Conservation (phyloP, 139 green algal genomes). For the Pleodorina starrii region DNA sequence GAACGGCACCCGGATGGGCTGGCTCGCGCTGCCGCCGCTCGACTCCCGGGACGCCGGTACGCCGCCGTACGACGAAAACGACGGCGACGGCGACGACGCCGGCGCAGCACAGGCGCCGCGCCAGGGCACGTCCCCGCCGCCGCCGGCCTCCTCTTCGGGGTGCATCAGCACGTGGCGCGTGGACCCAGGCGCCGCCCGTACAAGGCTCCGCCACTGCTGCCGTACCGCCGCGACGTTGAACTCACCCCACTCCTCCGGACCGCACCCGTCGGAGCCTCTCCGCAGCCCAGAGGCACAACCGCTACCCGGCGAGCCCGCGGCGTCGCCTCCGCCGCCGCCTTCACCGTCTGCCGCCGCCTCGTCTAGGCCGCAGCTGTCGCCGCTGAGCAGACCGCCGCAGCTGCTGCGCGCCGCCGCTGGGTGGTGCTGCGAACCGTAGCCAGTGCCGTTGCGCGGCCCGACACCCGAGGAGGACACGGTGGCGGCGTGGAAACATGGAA, state of each 20-base stretch:
- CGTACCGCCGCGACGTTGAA: background rate
- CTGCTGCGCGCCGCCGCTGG: background rate
- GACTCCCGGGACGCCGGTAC: background rate
- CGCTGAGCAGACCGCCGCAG: background rate
- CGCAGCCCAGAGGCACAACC: background rate
- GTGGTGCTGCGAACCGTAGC: background rate
- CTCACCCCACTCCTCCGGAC: conserved; percentile 35
- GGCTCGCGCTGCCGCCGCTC: background rate
- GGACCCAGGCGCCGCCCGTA: background rate
- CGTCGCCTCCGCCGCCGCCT: background rate
- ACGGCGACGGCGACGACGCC: no score
- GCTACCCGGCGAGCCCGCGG: background rate
- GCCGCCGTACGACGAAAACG: background rate
- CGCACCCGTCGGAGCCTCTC: background rate
- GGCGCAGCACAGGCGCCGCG: no score
- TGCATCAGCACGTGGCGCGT: background rate
- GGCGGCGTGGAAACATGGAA: background rate
- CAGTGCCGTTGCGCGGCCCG: background rate
- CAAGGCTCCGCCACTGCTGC: conserved; percentile 15
- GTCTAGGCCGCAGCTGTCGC: background rate
- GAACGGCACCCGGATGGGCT: conserved; percentile 32
- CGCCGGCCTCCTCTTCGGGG: background rate
- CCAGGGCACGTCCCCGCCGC: background rate
- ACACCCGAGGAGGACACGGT: background rate
- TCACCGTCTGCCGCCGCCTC: background rate